These are phyloP conservation scores for Taxillus chinensis DNA, from an alignment of 164 flowering plant genomes.

Conservation along the genomic window DNA sequence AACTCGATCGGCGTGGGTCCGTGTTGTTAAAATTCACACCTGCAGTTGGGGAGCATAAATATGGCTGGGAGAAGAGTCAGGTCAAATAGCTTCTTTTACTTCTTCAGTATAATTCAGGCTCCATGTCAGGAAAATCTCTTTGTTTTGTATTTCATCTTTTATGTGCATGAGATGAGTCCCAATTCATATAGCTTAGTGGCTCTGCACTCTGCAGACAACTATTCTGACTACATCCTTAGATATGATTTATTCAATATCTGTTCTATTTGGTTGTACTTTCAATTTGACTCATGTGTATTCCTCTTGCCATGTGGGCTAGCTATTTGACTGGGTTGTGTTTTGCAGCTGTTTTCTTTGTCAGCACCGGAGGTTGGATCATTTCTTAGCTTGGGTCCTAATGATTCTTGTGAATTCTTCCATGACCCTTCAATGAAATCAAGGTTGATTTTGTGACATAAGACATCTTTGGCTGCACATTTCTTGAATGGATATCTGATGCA, in stretches of 20 bases:
- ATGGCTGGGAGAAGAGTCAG: slow-evolving; percentile 76
- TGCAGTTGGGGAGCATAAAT: slow-evolving; percentile 73
- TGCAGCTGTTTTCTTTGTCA: slow-evolving; percentile 73
- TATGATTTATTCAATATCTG: not conserved
- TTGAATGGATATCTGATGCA: not conserved
- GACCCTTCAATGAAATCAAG: slow-evolving; percentile 78
- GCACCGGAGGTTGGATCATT: slow-evolving; percentile 78
- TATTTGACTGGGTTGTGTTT: slow-evolving; percentile 14
- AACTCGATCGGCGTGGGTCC: slow-evolving; percentile 46
- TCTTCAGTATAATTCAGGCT: not conserved
- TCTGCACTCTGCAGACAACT: not conserved
- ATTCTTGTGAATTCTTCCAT: slow-evolving; percentile 82
- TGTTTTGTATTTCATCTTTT: not conserved
- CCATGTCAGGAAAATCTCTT: not conserved
- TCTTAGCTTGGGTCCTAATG: slow-evolving; percentile 55
- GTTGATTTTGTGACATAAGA: slow-evolving; percentile 20
- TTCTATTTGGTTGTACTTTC: not conserved
- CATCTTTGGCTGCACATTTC: not conserved
- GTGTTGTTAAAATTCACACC: slow-evolving; percentile 57
- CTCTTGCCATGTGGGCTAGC: not conserved
- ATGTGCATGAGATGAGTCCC: not conserved
- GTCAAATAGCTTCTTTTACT: slow-evolving; percentile 18
- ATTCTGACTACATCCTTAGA: not conserved
- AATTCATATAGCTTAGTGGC: not conserved
- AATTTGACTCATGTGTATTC: not conserved